Percentiles rank a stretch among this genome's conserved stretches.
Conservation (phyloP, 2,329 filamentous ascomycete species). For the Amylocarpus encephaloides region DNA sequence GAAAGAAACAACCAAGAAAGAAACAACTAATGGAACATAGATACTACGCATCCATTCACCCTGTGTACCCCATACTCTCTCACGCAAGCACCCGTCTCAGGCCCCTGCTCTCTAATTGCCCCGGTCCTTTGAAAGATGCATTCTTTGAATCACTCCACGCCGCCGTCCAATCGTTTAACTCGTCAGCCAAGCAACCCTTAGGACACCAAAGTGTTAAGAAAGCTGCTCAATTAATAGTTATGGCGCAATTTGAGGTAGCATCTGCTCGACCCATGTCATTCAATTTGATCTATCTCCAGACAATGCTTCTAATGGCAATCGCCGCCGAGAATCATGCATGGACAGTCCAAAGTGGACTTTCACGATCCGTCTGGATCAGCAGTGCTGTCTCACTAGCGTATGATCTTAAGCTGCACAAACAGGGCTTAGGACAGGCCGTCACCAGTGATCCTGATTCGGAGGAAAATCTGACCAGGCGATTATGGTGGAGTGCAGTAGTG, state of each 20-base stretch:
- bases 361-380: slow-evolving; percentile 50
- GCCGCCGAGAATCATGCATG: slow-evolving; percentile 53
- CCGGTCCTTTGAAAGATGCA: slow-evolving; percentile 51
- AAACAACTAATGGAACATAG: slow-evolving; percentile 34
- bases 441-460: slow-evolving; percentile 52
- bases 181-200: slow-evolving; percentile 24
- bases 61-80: slow-evolving; percentile 60
- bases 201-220: slow-evolving; percentile 35
- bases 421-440: slow-evolving; percentile 36
- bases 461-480: slow-evolving; percentile 54
- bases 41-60: slow-evolving; percentile 60
- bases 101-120: slow-evolving; percentile 49
- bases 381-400: slow-evolving; percentile 61
- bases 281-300: slow-evolving; percentile 56
- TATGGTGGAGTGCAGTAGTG: slow-evolving; percentile 67
- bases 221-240: slow-evolving; percentile 37
- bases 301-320: slow-evolving; percentile 58
- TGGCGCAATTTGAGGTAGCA: slow-evolving; percentile 39
- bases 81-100: slow-evolving; percentile 50
- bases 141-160: slow-evolving; percentile 58
- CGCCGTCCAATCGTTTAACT: slow-evolving; percentile 49
- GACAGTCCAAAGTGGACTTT: slow-evolving; percentile 38
- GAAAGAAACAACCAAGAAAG: not conserved
- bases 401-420: slow-evolving; percentile 53
- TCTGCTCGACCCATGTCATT: slow-evolving; percentile 35